Evolutionary conservation across 2,329 filamentous ascomycete species (phyloP), one percentile per base, ranked within the genome.

Genomic region (Aspergillus brasiliensis): DNA sequence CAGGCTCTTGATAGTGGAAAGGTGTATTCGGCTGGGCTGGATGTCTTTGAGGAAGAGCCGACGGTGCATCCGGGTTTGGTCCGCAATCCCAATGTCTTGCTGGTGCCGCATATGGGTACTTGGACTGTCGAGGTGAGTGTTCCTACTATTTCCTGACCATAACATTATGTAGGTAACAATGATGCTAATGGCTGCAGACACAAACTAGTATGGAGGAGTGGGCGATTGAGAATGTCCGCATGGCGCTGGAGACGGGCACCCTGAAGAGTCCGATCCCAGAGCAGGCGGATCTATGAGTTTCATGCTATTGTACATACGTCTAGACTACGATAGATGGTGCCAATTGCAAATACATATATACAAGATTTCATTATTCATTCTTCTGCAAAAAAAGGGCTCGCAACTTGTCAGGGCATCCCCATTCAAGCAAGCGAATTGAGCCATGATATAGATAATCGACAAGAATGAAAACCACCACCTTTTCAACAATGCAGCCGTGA

Each of bases 101-200:
- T 96, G 27, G 78, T 96, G 37, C 92, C 92, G 54, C 92, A 96
- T 75, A 91, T 96, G 90, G 91, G 91, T 0, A 96, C 92, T 0
- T 92, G 85, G 83, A 94, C 90, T 0, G 79, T 87, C 27, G 91
- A 90, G 79, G 76, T 78, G 61, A 65, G 71, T 70, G 40, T 15
- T 3, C 15, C 11, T 8, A 8, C 13, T 42, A 1, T 19, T 17
- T 21, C n/a, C n/a, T n/a, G n/a, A n/a, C n/a, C n/a, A n/a, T n/a
- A n/a, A n/a, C n/a, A n/a, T n/a, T n/a, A n/a, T n/a, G n/a, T n/a
- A n/a, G n/a, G n/a, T n/a, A n/a, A n/a, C n/a, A 15, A 15, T 57
- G 8, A 40, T 17, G 7, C 37, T 15, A 21, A 21, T 31, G 5
- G 15, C 1, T 47, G 19, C 21, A 84, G 81, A 86, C 83, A 2